phyloP scores from a whole-genome alignment of 2,329 filamentous ascomycete species.

The Chalara sp. region DNA sequence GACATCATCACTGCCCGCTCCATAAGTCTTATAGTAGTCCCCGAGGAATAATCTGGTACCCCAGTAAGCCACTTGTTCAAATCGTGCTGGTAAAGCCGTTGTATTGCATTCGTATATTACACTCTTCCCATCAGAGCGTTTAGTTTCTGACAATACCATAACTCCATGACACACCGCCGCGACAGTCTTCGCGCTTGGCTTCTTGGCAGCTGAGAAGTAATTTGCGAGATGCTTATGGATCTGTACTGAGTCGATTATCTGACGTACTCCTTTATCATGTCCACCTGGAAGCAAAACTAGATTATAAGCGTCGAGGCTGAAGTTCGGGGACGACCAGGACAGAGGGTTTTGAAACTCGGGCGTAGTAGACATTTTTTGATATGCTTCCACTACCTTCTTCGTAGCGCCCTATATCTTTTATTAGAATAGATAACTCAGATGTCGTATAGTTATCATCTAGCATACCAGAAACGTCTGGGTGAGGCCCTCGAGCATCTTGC shows the following conservation, averaged over 20 bases:
- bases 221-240: slow-evolving; percentile 37
- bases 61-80: slow-evolving; percentile 44
- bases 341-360: slow-evolving; percentile 35
- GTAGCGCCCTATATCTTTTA: slow-evolving; percentile 46
- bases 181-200: slow-evolving; percentile 36
- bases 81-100: slow-evolving; percentile 40
- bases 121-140: slow-evolving; percentile 34
- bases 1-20: slow-evolving; percentile 41
- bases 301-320: slow-evolving; percentile 38
- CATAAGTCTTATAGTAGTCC: slow-evolving; percentile 52
- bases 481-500: slow-evolving; percentile 40
- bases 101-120: slow-evolving; percentile 40
- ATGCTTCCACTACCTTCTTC: slow-evolving; percentile 32
- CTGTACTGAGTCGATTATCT: slow-evolving; percentile 41
- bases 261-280: slow-evolving; percentile 44
- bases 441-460: slow-evolving; percentile 5
- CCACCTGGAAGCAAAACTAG: slow-evolving; percentile 45
- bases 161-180: slow-evolving; percentile 48
- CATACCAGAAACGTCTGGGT: slow-evolving; percentile 42
- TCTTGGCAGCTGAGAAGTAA: slow-evolving; percentile 42
- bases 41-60: slow-evolving; percentile 41
- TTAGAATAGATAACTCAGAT: neutral
- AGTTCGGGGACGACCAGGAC: slow-evolving; percentile 37
- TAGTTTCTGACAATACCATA: slow-evolving; percentile 40
- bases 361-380: slow-evolving; percentile 37